phyloP scores from a whole-genome alignment of 106 monocot genomes.

The Triglochin maritima region DNA sequence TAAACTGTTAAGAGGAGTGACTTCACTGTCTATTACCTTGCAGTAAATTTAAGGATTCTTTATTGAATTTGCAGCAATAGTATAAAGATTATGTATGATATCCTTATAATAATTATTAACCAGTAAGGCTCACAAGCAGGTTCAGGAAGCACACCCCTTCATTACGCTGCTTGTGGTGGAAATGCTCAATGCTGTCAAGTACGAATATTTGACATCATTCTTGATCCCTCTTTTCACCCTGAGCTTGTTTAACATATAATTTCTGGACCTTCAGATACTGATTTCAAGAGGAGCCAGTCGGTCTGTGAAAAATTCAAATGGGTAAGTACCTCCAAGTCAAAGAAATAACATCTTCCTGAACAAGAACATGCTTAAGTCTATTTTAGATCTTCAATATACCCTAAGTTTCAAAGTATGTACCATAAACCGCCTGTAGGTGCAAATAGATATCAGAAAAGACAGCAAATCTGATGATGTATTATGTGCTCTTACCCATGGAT shows the following conservation, averaged over 20 bases:
- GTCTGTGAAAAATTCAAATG: slow-evolving; percentile 64
- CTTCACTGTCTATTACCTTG: no score
- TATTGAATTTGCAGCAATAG: no score
- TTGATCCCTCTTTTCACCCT: not conserved
- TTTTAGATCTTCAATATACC: no score
- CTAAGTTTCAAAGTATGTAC: no score
- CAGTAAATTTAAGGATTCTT: no score
- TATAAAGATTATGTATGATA: not conserved
- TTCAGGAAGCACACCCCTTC: slow-evolving; percentile 77
- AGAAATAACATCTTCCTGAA: no score
- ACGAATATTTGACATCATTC: slow-evolving; percentile 4
- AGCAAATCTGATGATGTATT: no score
- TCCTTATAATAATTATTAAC: not conserved
- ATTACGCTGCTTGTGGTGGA: slow-evolving; percentile 93
- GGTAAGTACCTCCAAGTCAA: slow-evolving; percentile 32
- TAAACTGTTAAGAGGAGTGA: no score
- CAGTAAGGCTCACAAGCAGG: slow-evolving; percentile 17
- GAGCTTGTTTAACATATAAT: not conserved
- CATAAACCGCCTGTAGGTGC: no score
- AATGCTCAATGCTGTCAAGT: slow-evolving; percentile 83
- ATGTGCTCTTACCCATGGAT: no score
- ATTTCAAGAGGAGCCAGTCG: slow-evolving; percentile 83
- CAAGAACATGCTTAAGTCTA: no score
- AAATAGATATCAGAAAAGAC: no score
- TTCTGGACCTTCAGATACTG: slow-evolving; percentile 43